Conservation (phyloP, 1,284 basidiomycete species). For the Trichosporon faecale region DNA sequence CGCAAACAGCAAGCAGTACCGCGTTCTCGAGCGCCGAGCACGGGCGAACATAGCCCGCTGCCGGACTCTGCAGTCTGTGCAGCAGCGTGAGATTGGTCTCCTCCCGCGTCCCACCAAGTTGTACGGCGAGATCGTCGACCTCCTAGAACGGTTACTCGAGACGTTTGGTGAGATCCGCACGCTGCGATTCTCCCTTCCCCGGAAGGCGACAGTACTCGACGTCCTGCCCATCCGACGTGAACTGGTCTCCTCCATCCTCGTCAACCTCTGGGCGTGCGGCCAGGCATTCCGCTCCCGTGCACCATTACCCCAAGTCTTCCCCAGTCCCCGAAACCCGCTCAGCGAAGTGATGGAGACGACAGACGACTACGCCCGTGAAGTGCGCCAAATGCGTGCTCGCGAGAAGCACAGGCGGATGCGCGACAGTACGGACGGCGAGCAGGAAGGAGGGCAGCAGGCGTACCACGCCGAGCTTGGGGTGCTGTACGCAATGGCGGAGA, state of each 20-base stretch:
- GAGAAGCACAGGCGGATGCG: conserved; percentile 14
- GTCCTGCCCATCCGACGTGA: conserved; percentile 54
- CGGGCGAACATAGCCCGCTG: conserved; percentile 36
- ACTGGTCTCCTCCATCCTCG: conserved; percentile 52
- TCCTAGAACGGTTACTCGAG: conserved; percentile 48
- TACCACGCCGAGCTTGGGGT: conserved; percentile 42
- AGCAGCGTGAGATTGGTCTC: conserved; percentile 52
- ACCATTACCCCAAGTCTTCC: conserved; percentile 55
- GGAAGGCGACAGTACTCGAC: conserved; percentile 52
- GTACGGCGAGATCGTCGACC: conserved; percentile 51
- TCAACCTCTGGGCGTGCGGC: conserved; percentile 53
- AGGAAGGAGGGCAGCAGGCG: not conserved
- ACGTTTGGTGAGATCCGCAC: conserved; percentile 50
- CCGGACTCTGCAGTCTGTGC: conserved; percentile 43
- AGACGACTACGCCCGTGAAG: conserved; percentile 40
- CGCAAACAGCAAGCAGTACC: conserved; percentile 40
- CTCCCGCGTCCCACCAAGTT: conserved; percentile 53
- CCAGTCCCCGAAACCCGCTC: conserved; percentile 51
- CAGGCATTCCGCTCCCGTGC: conserved; percentile 53
- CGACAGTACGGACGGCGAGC: conserved; percentile 1
- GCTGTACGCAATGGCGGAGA: conserved; percentile 52
- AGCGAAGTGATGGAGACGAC: conserved; percentile 44
- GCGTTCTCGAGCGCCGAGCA: conserved; percentile 32
- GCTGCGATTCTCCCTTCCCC: conserved; percentile 49
- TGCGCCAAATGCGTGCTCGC: conserved; percentile 22